Evolutionary conservation across 2,329 filamentous ascomycete species (phyloP), one percentile per base, ranked within the genome.

Genomic region (Aspergillus caelatus): DNA sequence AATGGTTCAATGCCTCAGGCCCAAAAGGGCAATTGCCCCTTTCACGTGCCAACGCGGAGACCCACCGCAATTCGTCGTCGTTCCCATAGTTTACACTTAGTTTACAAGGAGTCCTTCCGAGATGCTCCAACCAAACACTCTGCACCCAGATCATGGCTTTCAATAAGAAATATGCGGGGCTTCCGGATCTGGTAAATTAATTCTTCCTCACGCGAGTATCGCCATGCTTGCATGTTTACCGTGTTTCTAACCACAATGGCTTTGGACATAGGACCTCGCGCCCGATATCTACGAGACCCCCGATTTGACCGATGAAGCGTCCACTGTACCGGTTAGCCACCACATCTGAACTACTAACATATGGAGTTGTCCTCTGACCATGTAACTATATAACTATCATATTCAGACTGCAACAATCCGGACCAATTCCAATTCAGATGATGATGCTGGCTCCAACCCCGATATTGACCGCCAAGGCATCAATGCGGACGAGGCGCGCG

Each of bases 241-340:
- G 61, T 69, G 59, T 26, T 3, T n/a, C 28, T 60, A 50, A 60
- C 58, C 36, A 16, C 26, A 26, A 32, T 45, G 32, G n/a, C 30
- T 43, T n/a, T 54, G 48, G 43, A 11, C n/a, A 34, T 69, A 96
- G 91, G 94, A 97, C 80, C 91, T 90, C 60, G 93, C 94, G 32
- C 94, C 94, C 69, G 95, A 98, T 75, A 92, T 97, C 72, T 98
- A 97, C 83, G 94, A 98, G 80, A 98, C 95, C 19, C 94, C 94
- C 68, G 94, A 96, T 61, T 83, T 97, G 69, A 94, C 91, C 62
- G 93, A 97, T 74, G 94, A 96, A 78, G 91, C 88, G 67, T 96
- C 93, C 26, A 97, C 93, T 55, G 82, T 93, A 62, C 91, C 89
- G 61, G 92, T 94, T 82, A 78, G 86, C 34, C 48, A 53, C 43